Base-by-base conservation (phyloP, 2,329 filamentous ascomycete genomes). In the Juglanconis sp. region DNA sequence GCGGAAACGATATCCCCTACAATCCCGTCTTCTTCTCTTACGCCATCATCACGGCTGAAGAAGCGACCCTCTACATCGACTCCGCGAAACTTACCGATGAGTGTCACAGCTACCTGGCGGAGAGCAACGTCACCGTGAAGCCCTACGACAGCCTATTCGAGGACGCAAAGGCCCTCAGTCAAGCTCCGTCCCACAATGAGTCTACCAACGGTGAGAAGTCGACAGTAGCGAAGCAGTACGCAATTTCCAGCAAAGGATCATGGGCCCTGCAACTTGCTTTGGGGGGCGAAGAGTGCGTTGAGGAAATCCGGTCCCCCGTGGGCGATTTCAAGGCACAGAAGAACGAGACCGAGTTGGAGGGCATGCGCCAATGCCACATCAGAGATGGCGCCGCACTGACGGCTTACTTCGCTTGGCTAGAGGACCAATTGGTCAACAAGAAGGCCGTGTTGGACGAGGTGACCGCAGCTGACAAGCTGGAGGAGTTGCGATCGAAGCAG, bases 21-120 rank as follows among this genome's bases (percentile, higher is more conserved):
- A 99, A 99, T 71, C 95, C 95, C 0, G 95, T 99, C 53, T 98
- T 99, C 80, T 98, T 98, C 76, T 95, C 94, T 15, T 99, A 98
- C 70, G 94, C 94, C 49, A 84, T 95, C 47, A 79, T 99, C 64
- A 98, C 95, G 2, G 86, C 87, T 1, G 87, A 81, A 10, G 80
- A 85, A 1, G 91, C 89, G 31, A 92, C 87, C 1, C 81, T 99
- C 5, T 99, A 97, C 70, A 80, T 98, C 61, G 90, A 98, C 69
- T 83, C 87, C 11, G 82, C 84, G 13, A 96, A 97, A 73, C 76
- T 98, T 34, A 86, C 82, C 38, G 76, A 82, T 3, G 85, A 90
- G 53, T 88, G 86, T 60, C 86, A 84, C 67, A 79, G 80, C 13
- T 90, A 96, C 66, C 83, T 99, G 11, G 79, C 82, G 17, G 79